Evolutionary conservation across 1,284 basidiomycete species (phyloP).

Genomic region (Tylopilus microsporus): DNA sequence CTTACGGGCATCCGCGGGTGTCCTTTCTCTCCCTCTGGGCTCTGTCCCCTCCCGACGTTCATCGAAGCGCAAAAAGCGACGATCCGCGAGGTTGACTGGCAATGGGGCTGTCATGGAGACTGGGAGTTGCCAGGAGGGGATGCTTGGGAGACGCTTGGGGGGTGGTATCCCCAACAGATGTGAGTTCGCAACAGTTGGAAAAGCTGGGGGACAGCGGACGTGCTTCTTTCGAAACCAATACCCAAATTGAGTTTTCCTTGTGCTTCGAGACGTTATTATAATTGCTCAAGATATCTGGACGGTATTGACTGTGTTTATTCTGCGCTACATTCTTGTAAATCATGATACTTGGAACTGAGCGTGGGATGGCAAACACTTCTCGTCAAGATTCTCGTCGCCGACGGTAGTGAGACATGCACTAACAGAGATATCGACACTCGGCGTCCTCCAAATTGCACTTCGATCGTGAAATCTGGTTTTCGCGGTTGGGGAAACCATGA

Average conservation of each 20-base stretch:
- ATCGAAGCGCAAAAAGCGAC: constrained; percentile 48
- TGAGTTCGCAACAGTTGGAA: background rate
- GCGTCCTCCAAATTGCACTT: too few relatives aligned
- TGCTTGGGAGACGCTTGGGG: constrained; percentile 56
- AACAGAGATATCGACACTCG: too few relatives aligned
- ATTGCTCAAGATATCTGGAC: too few relatives aligned
- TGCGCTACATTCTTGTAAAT: too few relatives aligned
- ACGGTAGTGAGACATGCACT: too few relatives aligned
- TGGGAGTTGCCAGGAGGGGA: constrained; percentile 4
- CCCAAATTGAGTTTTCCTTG: background rate
- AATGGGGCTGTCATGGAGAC: constrained; percentile 56
- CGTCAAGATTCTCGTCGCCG: too few relatives aligned
- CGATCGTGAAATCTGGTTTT: too few relatives aligned
- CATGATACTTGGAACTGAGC: too few relatives aligned
- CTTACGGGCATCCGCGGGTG: constrained; percentile 74
- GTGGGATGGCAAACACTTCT: too few relatives aligned
- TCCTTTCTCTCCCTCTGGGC: constrained; percentile 57
- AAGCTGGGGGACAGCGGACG: background rate
- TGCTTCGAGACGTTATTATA: background rate
- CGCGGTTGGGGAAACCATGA: too few relatives aligned
- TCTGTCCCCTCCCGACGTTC: constrained; percentile 77
- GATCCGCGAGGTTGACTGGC: constrained; percentile 58
- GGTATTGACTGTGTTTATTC: too few relatives aligned
- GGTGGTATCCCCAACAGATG: constrained; percentile 27
- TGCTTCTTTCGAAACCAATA: background rate